Conservation (phyloP, 345 rosid species). For the Lepidium africanum region DNA sequence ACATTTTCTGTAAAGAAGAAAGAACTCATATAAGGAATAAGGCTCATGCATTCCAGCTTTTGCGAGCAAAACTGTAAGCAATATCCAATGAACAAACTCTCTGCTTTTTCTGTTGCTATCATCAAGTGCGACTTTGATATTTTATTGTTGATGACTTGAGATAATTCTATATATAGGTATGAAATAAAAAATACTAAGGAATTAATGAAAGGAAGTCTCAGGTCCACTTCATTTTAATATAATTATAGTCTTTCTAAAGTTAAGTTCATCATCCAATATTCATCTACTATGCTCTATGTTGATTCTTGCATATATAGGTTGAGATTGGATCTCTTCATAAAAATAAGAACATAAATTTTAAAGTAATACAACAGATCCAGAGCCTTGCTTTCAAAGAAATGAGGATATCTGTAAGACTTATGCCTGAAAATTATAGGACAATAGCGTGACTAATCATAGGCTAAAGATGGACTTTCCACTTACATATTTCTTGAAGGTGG, state of each 20-base stretch:
- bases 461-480: conserved; percentile 84
- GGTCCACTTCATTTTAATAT: conserved; percentile 31
- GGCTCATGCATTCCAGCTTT: conserved; percentile 74
- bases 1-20: conserved; percentile 92
- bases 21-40: conserved; percentile 78
- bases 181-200: conserved; percentile 30
- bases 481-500: conserved; percentile 67
- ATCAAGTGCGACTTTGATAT: not conserved
- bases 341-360: conserved; percentile 93
- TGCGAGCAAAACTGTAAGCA: conserved; percentile 87
- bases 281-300: not conserved
- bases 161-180: conserved; percentile 47
- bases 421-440: conserved; percentile 47
- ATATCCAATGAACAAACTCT: not conserved
- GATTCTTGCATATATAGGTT: conserved; percentile 39
- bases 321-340: conserved; percentile 92
- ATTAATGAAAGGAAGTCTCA: conserved; percentile 70
- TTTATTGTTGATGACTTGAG: conserved; percentile 2
- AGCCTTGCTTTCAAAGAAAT: not conserved
- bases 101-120: not conserved
- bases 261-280: not conserved
- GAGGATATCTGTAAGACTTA: not conserved
- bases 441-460: conserved; percentile 95
- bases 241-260: not conserved
- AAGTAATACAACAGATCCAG: conserved; percentile 37